Evolutionary conservation across 176 grass and related monocot genomes (phyloP).

Genomic region (Aegilops longissima): DNA sequence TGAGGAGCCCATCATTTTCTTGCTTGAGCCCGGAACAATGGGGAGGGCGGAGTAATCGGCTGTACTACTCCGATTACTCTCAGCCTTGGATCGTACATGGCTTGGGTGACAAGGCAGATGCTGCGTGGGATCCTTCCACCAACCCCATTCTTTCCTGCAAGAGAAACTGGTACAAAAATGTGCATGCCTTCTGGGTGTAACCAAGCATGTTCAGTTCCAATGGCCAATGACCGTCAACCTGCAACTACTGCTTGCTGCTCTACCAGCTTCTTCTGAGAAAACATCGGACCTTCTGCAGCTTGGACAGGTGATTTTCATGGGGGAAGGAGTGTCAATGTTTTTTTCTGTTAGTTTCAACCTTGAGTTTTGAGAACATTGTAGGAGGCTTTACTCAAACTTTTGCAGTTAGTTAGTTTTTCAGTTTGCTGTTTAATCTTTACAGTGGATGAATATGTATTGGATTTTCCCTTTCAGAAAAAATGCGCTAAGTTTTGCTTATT

Average conservation of each 20-base stretch:
- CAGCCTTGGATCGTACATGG: not conserved
- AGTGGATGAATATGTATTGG: not conserved
- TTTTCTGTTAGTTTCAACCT: not conserved
- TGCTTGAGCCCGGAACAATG: not conserved
- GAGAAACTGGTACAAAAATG: not conserved
- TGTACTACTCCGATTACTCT: slow-evolving; percentile 1
- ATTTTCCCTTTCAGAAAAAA: too few relatives aligned
- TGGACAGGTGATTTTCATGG: not conserved
- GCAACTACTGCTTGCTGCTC: not conserved
- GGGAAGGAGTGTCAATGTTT: not conserved
- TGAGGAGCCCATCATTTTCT: not conserved
- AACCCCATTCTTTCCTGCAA: not conserved
- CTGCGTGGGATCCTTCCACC: not conserved
- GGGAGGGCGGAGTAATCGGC: not conserved
- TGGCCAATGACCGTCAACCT: not conserved
- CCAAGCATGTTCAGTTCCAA: not conserved
- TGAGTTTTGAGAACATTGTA: not conserved
- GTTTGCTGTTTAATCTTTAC: not conserved
- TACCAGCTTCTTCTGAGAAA: not conserved
- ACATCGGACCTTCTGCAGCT: not conserved
- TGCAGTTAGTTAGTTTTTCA: not conserved
- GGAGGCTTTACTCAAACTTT: not conserved
- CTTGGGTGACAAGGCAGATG: not conserved
- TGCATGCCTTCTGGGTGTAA: slow-evolving; percentile 3
- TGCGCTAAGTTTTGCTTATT: not conserved